These are phyloP conservation scores for Urtica urens DNA, from an alignment of 306 rosid genomes.

Conservation along the genomic window DNA sequence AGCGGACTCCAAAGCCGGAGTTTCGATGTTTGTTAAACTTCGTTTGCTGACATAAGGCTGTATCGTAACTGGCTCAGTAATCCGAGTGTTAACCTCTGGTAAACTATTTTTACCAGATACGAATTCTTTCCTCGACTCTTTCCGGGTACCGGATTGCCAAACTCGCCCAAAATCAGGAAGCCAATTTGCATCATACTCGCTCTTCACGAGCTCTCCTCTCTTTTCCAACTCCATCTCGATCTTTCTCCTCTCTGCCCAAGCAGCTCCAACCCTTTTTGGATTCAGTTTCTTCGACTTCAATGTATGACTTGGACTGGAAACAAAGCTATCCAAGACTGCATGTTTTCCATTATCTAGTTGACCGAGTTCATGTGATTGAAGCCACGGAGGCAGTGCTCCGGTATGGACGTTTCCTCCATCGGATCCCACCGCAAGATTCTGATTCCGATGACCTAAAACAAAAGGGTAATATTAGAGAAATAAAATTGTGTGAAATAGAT, in stretches of 20 bases:
- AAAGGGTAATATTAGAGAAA: too few species aligned
- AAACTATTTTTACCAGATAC: conserved; percentile 58
- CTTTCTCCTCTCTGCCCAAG: conserved; percentile 93
- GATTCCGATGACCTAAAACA: conserved; percentile 35
- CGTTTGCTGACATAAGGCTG: conserved; percentile 78
- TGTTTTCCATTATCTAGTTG: conserved; percentile 25
- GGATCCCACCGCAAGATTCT: conserved; percentile 28
- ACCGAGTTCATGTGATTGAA: conserved; percentile 40
- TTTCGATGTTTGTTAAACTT: conserved; percentile 36
- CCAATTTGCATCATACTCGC: conserved; percentile 55
- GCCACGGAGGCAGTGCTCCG: conserved; percentile 85
- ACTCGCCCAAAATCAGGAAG: conserved; percentile 94
- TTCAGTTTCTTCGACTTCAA: conserved; percentile 57
- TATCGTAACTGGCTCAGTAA: conserved; percentile 42
- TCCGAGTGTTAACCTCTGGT: conserved; percentile 34
- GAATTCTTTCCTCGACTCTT: conserved; percentile 79
- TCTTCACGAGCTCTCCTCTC: conserved; percentile 64
- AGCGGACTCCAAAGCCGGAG: conserved; percentile 38
- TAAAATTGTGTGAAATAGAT: too few species aligned
- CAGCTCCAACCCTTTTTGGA: conserved; percentile 88
- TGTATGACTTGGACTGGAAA: conserved; percentile 29
- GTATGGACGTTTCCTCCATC: conserved; percentile 50
- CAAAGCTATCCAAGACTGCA: conserved; percentile 20
- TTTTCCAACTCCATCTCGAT: conserved; percentile 80
- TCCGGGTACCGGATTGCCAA: conserved; percentile 96